Evolutionary conservation across 345 rosid species (phyloP), one percentile per base, ranked within the genome.

Genomic region (Camelina hispida): DNA sequence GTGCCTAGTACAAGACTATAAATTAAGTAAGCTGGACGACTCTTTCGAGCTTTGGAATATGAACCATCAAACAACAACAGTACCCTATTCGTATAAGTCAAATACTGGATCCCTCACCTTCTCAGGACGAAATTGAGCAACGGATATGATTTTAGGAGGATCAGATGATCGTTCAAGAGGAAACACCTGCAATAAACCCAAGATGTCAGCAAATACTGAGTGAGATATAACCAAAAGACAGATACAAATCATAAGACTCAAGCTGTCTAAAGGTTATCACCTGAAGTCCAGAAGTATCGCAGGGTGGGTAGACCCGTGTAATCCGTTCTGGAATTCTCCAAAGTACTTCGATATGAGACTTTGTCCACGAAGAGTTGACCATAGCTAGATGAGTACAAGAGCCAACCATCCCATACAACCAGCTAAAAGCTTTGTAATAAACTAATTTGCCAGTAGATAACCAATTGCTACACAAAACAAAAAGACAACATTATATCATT

Each of bases 101-200:
- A 63, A 74, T 56, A 53, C 35, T 81, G 73, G 56, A 67, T 84
- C 60, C 51, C 88, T 77, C 86, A 95, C 99, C 99, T 95, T 95
- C 93, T 95, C 99, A 54, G 97, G 99, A 77, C 97, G 97, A 83
- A 95, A 95, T 62, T 95, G 99, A 32, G 97, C 96, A 59, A 95
- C 93, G 0, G 97, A 95, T 73, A 95, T 88, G 54, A 95, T 80
- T 25, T 69, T 72, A 7, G 97, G 97, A 51, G 70, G 72, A 75
- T 81, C 76, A n/a, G 76, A 69, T 9, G 90, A 73, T 81, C 97
- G 82, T 83, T 89, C 87, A 80, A 90, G 76, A 69, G 99, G 88
- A 83, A 92, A 88, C 1, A 28, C 84, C 99, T 95, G 85, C 23
- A 68, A 62, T 55, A 53, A 25, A 25, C 37, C 14, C n/a, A 63